Percentiles rank a stretch among this genome's conserved stretches.
These are phyloP conservation scores for Metarhizium anisopliae DNA, from an alignment of 2,329 filamentous ascomycete genomes.

Conservation along the genomic window DNA sequence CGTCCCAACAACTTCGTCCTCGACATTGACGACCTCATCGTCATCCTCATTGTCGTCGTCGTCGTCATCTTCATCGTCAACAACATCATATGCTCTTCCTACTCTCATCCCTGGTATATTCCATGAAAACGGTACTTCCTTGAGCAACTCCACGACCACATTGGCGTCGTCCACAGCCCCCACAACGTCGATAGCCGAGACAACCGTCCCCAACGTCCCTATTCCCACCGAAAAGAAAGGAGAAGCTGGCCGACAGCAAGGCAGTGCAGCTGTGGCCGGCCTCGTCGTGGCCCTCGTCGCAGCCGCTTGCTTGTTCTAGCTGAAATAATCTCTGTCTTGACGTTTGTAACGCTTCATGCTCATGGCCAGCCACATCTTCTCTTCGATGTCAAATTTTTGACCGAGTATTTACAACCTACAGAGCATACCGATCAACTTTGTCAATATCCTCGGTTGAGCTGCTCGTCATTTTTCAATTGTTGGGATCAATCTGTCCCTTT, in stretches of 20 bases:
- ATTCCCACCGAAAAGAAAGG: slow-evolving; percentile 30
- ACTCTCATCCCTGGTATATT: slow-evolving; percentile 37
- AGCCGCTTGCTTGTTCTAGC: slow-evolving; percentile 38
- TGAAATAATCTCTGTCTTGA: neutral
- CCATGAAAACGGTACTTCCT: slow-evolving; percentile 38
- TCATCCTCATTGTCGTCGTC: neutral
- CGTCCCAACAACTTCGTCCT: neutral
- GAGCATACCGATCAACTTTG: neutral
- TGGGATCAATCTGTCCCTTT: too few species aligned
- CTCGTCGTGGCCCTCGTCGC: slow-evolving; percentile 48
- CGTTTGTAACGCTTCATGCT: slow-evolving; percentile 1
- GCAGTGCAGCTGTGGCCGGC: slow-evolving; percentile 41
- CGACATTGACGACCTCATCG: neutral
- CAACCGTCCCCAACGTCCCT: slow-evolving; percentile 20
- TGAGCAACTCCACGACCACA: slow-evolving; percentile 9
- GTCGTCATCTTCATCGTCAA: slow-evolving; percentile 7
- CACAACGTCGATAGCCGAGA: slow-evolving; percentile 10
- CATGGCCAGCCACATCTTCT: slow-evolving; percentile 1
- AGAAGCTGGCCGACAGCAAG: slow-evolving; percentile 37
- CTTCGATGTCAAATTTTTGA: slow-evolving; percentile 1
- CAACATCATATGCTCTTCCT: slow-evolving; percentile 7
- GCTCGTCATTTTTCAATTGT: too few species aligned
- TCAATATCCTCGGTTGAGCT: neutral
- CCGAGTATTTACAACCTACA: neutral
- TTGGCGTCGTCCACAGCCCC: slow-evolving; percentile 4